A percentile compares a stretch with the other conserved stretches of the same genome.
These are phyloP conservation scores for Candida boleticola DNA, from an alignment of 805 yeast genomes.

Conservation along the genomic window DNA sequence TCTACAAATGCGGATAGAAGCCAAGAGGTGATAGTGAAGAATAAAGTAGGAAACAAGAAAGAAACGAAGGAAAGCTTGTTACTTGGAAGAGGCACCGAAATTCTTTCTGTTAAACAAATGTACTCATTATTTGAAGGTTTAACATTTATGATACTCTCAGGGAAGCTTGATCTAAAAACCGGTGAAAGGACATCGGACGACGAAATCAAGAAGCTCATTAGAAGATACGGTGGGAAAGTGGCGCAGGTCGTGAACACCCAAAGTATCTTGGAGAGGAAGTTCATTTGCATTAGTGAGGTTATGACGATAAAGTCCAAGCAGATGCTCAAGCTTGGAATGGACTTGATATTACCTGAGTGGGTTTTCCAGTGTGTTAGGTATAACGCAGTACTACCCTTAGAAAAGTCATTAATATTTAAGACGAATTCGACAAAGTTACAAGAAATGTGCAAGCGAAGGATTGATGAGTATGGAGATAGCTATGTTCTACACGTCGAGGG, in stretches of 20 bases:
- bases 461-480: constrained; percentile 68
- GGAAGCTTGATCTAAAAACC: constrained; percentile 26
- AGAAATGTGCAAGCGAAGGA: constrained; percentile 26
- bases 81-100: constrained; percentile 7
- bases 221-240: constrained; percentile 52
- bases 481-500: constrained; percentile 32
- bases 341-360: constrained; percentile 71
- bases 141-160: constrained; percentile 54
- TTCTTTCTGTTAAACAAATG: constrained; percentile 6
- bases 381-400: constrained; percentile 47
- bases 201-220: constrained; percentile 37
- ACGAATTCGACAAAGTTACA: constrained; percentile 26
- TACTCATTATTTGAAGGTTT: constrained; percentile 41
- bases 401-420: constrained; percentile 55
- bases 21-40: constrained; percentile 27
- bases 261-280: constrained; percentile 22
- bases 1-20: constrained; percentile 21
- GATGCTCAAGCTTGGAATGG: constrained; percentile 48
- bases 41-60: constrained; percentile 12
- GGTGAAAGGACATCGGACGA: constrained; percentile 28
- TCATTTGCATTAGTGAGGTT: constrained; percentile 36
- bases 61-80: constrained; percentile 14
- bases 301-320: constrained; percentile 36
- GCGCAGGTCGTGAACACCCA: constrained; percentile 22
- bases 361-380: constrained; percentile 59